These are phyloP conservation scores for Phalaenopsis aphrodite DNA, from an alignment of 106 monocot genomes.

Conservation along the genomic window DNA sequence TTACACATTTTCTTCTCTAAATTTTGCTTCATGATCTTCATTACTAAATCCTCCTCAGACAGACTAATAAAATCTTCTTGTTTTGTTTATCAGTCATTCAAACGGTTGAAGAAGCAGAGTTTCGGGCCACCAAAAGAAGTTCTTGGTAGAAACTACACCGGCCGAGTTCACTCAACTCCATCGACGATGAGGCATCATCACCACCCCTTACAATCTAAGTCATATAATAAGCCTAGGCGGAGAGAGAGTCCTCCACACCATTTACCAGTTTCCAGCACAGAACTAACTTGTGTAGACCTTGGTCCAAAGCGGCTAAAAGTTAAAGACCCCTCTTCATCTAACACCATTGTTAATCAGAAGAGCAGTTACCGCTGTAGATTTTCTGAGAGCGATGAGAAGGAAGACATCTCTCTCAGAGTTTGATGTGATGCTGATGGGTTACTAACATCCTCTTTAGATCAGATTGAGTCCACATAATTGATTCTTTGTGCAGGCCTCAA, in stretches of 20 bases:
- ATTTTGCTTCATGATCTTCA: background rate
- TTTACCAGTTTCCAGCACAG: background rate
- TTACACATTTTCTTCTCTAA: background rate
- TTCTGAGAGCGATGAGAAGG: background rate
- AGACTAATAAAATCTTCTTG: background rate
- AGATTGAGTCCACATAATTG: constrained; percentile 9
- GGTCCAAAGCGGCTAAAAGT: background rate
- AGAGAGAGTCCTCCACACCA: background rate
- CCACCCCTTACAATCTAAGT: background rate
- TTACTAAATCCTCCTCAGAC: too few relatives aligned
- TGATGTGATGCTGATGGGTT: background rate
- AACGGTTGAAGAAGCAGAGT: constrained; percentile 8
- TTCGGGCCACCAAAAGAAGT: background rate
- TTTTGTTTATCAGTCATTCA: constrained; percentile 6
- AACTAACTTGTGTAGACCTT: background rate
- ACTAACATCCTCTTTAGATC: constrained; percentile 4
- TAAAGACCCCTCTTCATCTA: background rate
- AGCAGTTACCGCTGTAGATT: background rate
- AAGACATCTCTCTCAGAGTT: background rate
- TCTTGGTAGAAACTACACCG: background rate
- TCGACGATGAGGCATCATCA: background rate
- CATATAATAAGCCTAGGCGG: background rate
- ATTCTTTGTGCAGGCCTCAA: constrained; percentile 26
- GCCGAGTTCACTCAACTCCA: too few relatives aligned
- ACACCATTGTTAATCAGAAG: background rate